phyloP scores from a whole-genome alignment of 257 asterid species.

The Eustoma russellianum region DNA sequence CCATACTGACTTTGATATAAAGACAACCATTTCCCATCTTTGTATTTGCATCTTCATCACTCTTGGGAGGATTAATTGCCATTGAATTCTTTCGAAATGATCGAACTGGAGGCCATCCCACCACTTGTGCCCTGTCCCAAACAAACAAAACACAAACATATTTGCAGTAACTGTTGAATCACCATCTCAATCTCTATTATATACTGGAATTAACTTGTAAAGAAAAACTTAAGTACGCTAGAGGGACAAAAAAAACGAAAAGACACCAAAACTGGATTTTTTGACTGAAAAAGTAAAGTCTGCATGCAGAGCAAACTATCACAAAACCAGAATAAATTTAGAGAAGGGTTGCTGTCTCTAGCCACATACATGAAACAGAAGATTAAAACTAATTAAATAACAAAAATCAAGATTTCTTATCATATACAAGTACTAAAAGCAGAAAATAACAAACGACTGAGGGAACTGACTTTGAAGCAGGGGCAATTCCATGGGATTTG shows the following conservation, averaged over 20 bases:
- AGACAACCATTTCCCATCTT: conserved; percentile 25
- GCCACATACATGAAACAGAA: no score
- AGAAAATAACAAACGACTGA: no score
- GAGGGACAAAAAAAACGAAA: neutral
- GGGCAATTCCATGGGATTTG: conserved; percentile 19
- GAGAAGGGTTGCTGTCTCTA: no score
- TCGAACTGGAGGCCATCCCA: conserved; percentile 91
- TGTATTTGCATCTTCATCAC: conserved; percentile 15
- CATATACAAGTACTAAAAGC: no score
- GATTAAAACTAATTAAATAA: no score
- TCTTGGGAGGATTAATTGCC: conserved; percentile 28
- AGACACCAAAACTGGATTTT: neutral
- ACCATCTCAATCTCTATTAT: neutral
- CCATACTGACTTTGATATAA: conserved; percentile 39
- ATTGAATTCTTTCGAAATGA: conserved; percentile 69
- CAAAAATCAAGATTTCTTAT: no score
- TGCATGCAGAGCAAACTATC: neutral
- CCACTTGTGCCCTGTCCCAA: conserved; percentile 67
- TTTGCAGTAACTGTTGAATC: neutral
- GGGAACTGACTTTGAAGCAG: conserved; percentile 19
- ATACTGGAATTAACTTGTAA: neutral
- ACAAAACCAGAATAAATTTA: no score
- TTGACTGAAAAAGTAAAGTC: neutral
- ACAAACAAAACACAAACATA: neutral
- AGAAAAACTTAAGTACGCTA: neutral